These are phyloP conservation scores for Dipteronia sinensis DNA, from an alignment of 345 rosid species.

Conservation along the genomic window DNA sequence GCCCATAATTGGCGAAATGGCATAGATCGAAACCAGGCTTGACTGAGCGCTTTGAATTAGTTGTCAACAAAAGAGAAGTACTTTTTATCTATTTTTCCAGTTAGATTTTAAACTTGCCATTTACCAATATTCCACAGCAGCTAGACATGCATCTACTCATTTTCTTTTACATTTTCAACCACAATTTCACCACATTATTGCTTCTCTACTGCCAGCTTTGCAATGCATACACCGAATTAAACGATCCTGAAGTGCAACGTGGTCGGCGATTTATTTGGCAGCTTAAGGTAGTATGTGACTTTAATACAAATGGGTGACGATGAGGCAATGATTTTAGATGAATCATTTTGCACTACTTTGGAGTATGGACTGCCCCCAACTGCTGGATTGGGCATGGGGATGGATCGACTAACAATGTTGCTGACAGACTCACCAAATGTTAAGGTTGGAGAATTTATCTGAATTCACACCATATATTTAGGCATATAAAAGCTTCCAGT, in stretches of 20 bases:
- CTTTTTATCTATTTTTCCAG: too few species aligned
- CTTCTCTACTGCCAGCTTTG: constrained; percentile 48
- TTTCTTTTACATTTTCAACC: neutral
- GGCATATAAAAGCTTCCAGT: neutral
- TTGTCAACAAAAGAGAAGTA: constrained; percentile 83
- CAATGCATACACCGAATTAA: constrained; percentile 93
- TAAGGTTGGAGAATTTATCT: constrained; percentile 46
- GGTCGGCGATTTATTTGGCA: constrained; percentile 80
- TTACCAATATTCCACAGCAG: too few species aligned
- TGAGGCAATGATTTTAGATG: constrained; percentile 92
- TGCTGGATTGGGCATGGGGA: constrained; percentile 90
- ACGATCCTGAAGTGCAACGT: constrained; percentile 94
- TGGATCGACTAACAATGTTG: constrained; percentile 81
- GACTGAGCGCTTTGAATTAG: constrained; percentile 89
- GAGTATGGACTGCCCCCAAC: constrained; percentile 92
- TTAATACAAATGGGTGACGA: constrained; percentile 79
- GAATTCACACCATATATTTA: neutral
- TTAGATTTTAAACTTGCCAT: too few species aligned
- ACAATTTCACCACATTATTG: neutral
- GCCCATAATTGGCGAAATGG: constrained; percentile 83
- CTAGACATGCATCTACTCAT: too few species aligned
- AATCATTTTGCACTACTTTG: constrained; percentile 78
- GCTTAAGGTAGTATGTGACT: constrained; percentile 56
- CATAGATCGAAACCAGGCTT: constrained; percentile 67
- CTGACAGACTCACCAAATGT: constrained; percentile 86